Conservation (phyloP, 768 basidiomycete genomes). For the Rhizopogon salebrosus region DNA sequence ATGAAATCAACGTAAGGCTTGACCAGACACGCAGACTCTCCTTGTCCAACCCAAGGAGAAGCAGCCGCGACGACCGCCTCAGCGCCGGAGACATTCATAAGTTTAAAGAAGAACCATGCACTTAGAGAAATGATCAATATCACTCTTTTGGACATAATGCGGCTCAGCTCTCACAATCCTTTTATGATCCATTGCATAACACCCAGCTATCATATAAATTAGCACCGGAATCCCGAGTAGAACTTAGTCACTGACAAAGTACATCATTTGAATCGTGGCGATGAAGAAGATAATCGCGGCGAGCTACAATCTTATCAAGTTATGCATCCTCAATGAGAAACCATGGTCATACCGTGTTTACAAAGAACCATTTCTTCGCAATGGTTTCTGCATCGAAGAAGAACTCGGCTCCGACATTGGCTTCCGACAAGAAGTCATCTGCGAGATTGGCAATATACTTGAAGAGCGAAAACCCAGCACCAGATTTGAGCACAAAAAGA, state of each 20-base stretch:
- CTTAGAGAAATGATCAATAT: constrained; percentile 27
- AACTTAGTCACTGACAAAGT: constrained; percentile 42
- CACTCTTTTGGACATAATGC: not conserved
- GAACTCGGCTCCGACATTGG: constrained; percentile 67
- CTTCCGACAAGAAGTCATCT: constrained; percentile 71
- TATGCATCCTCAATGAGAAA: not conserved
- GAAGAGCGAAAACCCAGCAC: constrained; percentile 81
- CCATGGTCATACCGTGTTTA: constrained; percentile 52
- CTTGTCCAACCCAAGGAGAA: constrained; percentile 92
- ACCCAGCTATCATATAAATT: constrained; percentile 42
- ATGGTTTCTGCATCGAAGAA: constrained; percentile 73
- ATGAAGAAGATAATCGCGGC: constrained; percentile 89
- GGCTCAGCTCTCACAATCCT: constrained; percentile 54
- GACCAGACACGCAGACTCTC: constrained; percentile 84
- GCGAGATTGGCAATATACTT: constrained; percentile 77
- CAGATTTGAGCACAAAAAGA: constrained; percentile 82
- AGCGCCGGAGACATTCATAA: constrained; percentile 89
- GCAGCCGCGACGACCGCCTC: constrained; percentile 91
- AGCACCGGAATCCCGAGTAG: not conserved
- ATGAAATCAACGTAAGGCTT: constrained; percentile 79
- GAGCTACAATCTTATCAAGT: constrained; percentile 35
- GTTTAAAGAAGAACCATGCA: constrained; percentile 92
- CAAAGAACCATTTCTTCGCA: constrained; percentile 77
- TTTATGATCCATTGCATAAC: constrained; percentile 93
- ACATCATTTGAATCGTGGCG: constrained; percentile 88